Evolutionary conservation across 345 rosid species (phyloP).

Genomic region (Brassica juncea): DNA sequence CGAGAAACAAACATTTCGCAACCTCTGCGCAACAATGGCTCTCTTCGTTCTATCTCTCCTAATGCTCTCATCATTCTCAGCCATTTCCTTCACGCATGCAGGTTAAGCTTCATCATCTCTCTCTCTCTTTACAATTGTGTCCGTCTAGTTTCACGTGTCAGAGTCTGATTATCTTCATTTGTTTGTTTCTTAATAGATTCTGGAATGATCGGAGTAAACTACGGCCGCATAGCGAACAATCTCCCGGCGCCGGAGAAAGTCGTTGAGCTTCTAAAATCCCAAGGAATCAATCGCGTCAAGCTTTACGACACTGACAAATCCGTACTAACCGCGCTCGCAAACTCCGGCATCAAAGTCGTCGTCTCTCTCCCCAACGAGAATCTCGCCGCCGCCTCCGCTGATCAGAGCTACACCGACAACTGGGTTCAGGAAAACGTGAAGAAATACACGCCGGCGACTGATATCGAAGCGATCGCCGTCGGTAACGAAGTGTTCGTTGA

Average conservation of each 20-base stretch:
- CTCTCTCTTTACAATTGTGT: background rate
- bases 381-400: slow-evolving; percentile 61
- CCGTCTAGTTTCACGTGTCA: too few species aligned
- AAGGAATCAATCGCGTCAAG: slow-evolving; percentile 57
- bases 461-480: slow-evolving; percentile 72
- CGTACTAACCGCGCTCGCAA: slow-evolving; percentile 64
- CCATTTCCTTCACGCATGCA: slow-evolving; percentile 33
- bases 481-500: slow-evolving; percentile 90
- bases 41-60: background rate
- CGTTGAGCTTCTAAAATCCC: slow-evolving; percentile 61
- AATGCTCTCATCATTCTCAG: slow-evolving; percentile 14
- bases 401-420: slow-evolving; percentile 64
- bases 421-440: slow-evolving; percentile 66
- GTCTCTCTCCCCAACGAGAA: slow-evolving; percentile 80
- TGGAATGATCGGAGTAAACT: slow-evolving; percentile 72
- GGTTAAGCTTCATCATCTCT: slow-evolving; percentile 29
- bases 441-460: slow-evolving; percentile 52
- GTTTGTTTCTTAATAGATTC: slow-evolving; percentile 34
- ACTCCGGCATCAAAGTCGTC: slow-evolving; percentile 58
- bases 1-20: slow-evolving; percentile 23
- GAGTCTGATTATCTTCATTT: background rate
- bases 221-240: slow-evolving; percentile 73
- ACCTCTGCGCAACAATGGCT: slow-evolving; percentile 27
- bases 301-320: slow-evolving; percentile 64
- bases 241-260: slow-evolving; percentile 68